These are phyloP conservation scores for Neurospora crassa DNA, from an alignment of 2,329 filamentous ascomycete species.

Conservation along the genomic window DNA sequence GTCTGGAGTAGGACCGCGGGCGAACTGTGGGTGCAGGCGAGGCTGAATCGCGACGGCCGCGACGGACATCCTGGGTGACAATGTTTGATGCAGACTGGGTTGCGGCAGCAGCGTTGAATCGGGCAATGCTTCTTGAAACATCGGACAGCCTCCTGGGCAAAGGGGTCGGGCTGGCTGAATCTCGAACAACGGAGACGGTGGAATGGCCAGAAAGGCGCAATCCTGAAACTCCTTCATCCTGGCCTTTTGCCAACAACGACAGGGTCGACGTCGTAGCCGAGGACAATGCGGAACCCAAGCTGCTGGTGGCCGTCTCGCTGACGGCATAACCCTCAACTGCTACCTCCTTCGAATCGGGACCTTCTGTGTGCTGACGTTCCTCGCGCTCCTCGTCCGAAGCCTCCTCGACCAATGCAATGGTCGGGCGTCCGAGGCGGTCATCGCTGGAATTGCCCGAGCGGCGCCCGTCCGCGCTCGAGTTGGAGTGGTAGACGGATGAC, in stretches of 20 bases:
- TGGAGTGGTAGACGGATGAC: slow-evolving; percentile 14
- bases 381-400: background rate
- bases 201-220: slow-evolving; percentile 28
- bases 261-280: slow-evolving; percentile 23
- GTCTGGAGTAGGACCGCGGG: slow-evolving; percentile 27
- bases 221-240: slow-evolving; percentile 35
- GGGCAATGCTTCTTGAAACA: slow-evolving; percentile 27
- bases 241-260: slow-evolving; percentile 30
- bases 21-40: slow-evolving; percentile 9
- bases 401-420: background rate
- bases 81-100: slow-evolving; percentile 9
- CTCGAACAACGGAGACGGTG: slow-evolving; percentile 20
- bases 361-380: slow-evolving; percentile 5
- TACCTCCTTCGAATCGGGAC: slow-evolving; percentile 11
- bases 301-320: slow-evolving; percentile 4
- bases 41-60: slow-evolving; percentile 9
- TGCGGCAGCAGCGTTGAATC: slow-evolving; percentile 26
- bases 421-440: background rate
- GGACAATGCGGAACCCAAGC: slow-evolving; percentile 25
- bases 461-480: slow-evolving; percentile 9
- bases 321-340: slow-evolving; percentile 19
- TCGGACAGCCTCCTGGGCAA: slow-evolving; percentile 28
- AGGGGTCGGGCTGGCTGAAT: slow-evolving; percentile 24
- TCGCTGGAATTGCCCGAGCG: slow-evolving; percentile 14
- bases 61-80: slow-evolving; percentile 9